Evolutionary conservation across 2,329 filamentous ascomycete species (phyloP).

Genomic region (Cladosporium sp.): DNA sequence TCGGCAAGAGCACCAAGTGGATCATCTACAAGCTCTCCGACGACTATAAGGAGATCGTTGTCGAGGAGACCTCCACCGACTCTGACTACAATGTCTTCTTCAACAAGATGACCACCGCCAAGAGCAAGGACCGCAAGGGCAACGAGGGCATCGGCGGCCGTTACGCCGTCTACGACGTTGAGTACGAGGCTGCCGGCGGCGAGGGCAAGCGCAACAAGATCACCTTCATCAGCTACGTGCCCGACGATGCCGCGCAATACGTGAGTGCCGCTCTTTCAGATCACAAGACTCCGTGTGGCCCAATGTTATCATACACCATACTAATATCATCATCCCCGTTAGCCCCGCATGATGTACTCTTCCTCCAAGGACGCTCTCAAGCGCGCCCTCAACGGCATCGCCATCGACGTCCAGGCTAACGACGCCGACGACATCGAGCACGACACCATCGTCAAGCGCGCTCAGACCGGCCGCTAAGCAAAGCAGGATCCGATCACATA

Average conservation of each 20-base stretch:
- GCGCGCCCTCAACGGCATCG: constrained; percentile 49
- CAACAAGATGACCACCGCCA: constrained; percentile 69
- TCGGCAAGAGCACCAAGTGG: constrained; percentile 72
- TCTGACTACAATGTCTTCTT: constrained; percentile 70
- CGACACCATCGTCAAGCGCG: constrained; percentile 58
- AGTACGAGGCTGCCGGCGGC: constrained; percentile 67
- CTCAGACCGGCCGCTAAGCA: constrained; percentile 10
- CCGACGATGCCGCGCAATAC: constrained; percentile 74
- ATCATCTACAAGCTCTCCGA: constrained; percentile 86
- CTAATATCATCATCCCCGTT: constrained; percentile 11
- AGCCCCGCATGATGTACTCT: constrained; percentile 89
- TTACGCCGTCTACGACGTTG: constrained; percentile 82
- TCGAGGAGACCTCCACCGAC: constrained; percentile 67
- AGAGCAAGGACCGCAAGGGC: constrained; percentile 65
- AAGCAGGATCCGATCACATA: background rate
- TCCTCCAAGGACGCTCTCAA: constrained; percentile 84
- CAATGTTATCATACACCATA: background rate
- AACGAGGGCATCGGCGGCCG: constrained; percentile 60
- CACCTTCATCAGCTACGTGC: constrained; percentile 74
- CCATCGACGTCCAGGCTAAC: constrained; percentile 16
- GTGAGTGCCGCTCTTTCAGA: constrained; percentile 45
- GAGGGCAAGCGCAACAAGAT: constrained; percentile 75
- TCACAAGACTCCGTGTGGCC: background rate
- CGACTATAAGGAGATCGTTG: constrained; percentile 75
- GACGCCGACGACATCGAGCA: constrained; percentile 69